Conservation (phyloP, 108 stramenopile species). For the Nitzschia palea region DNA sequence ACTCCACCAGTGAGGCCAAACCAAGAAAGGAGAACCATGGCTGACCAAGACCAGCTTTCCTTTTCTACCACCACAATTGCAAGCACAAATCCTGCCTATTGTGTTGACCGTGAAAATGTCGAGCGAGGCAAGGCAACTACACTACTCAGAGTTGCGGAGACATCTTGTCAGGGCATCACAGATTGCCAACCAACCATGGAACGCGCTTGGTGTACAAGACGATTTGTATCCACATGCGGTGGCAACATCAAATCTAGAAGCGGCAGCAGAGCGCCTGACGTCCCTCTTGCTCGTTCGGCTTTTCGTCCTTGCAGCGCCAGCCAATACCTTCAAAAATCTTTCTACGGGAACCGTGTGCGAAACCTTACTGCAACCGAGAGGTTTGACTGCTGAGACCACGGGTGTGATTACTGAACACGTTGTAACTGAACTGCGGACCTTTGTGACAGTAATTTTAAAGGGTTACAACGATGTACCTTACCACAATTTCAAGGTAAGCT, state of each 20-base stretch:
- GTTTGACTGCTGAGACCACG: background rate
- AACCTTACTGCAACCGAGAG: background rate
- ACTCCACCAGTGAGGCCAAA: too few relatives aligned
- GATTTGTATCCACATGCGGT: background rate
- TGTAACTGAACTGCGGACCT: slow-evolving; percentile 40
- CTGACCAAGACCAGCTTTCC: too few relatives aligned
- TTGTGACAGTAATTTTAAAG: slow-evolving; percentile 34
- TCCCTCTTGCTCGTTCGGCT: slow-evolving; percentile 4
- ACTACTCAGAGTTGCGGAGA: background rate
- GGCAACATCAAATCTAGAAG: slow-evolving; percentile 5
- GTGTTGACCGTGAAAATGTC: too few relatives aligned
- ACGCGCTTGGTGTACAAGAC: background rate
- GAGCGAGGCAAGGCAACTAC: background rate
- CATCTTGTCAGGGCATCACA: background rate
- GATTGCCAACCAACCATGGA: background rate
- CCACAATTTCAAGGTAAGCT: slow-evolving; percentile 40
- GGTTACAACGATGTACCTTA: slow-evolving; percentile 56
- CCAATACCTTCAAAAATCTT: background rate
- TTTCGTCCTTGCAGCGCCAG: background rate
- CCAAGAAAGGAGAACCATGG: too few relatives aligned
- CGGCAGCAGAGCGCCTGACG: slow-evolving; percentile 1
- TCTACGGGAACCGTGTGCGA: background rate
- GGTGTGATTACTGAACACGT: slow-evolving; percentile 27
- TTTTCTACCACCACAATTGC: too few relatives aligned
- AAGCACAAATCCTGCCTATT: too few relatives aligned